Conservation (phyloP, 805 yeast genomes). For the Wickerhamiella bombiphila region DNA sequence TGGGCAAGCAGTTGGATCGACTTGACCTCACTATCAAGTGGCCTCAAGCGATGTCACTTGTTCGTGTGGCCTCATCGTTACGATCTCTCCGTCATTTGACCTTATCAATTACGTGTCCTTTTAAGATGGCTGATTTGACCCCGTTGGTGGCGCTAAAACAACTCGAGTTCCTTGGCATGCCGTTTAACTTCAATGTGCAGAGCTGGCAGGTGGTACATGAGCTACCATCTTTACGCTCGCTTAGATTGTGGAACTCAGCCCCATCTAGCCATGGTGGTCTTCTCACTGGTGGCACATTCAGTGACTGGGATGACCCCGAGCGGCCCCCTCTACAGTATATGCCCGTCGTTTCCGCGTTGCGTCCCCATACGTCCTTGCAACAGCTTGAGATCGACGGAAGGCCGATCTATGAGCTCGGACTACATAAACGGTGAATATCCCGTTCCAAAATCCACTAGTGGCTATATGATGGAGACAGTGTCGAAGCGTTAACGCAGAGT, state of each 20-base stretch:
- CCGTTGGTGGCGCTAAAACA: conserved; percentile 4
- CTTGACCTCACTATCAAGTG: conserved; percentile 9
- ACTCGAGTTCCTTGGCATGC: conserved; percentile 9
- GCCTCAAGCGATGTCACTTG: conserved; percentile 4
- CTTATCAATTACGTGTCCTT: conserved; percentile 7
- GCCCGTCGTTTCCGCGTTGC: conserved; percentile 8
- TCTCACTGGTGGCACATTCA: conserved; percentile 13
- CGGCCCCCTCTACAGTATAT: conserved; percentile 14
- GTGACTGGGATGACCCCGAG: conserved; percentile 13
- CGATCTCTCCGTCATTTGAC: conserved; percentile 7
- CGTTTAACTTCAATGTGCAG: conserved; percentile 10
- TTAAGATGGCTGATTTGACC: conserved; percentile 8
- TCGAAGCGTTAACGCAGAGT: too few relatives aligned
- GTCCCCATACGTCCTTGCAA: conserved; percentile 8
- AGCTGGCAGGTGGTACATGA: conserved; percentile 13
- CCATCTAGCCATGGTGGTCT: conserved; percentile 7
- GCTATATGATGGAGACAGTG: too few relatives aligned
- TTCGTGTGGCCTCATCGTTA: conserved; percentile 3
- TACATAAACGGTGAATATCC: too few relatives aligned
- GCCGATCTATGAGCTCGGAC: too few relatives aligned
- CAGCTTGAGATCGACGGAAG: conserved; percentile 14
- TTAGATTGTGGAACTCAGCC: conserved; percentile 7
- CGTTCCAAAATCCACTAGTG: too few relatives aligned
- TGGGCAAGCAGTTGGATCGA: conserved; percentile 6
- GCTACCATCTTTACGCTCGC: conserved; percentile 7